Evolutionary conservation across 1,284 basidiomycete species (phyloP), one percentile per base, ranked within the genome.

Genomic region (Somion occarium): DNA sequence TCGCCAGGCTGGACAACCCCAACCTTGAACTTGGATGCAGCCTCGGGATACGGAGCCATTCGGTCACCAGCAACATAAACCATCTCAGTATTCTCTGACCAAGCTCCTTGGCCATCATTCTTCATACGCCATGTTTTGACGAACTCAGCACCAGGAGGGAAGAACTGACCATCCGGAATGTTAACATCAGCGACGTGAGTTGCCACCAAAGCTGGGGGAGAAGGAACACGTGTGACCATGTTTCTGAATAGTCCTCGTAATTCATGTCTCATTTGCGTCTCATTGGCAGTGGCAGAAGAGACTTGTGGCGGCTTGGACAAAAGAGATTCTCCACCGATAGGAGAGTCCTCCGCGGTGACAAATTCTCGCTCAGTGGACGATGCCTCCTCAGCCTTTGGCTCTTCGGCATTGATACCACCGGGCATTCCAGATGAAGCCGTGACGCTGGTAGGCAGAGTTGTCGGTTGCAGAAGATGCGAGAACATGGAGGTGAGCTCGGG

Each of bases 121-220:
- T 73, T 59, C 71, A 93, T 75, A 51, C 74, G 73, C 90, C 90
- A 93, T 20, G 80, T 80, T 68, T 93, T 92, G 48, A 89, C 79
- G 60, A 93, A 93, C 64, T 88, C 87, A 0, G 88, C 88, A 41
- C 90, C 90, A 4, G 89, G 83, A 41, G 88, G 86, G 60, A 93
- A 85, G 34, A 82, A 68, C 59, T 90, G 86, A 1, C 90, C 89
- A 60, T 88, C 85, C 7, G 78, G 72, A 44, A 90, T 82, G 45
- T 86, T 91, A 42, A 82, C 73, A 61, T 92, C 85, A 38, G 72
- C 73, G 5, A 92, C 59, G 55, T 86, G 85, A 4, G 66, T 69
- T 2, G 87, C 85, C 49, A 71, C 71, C 52, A 84, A 61, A 26
- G 59, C 49, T 15, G 54, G 53, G 19, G 49, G 44, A 22, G 45